phyloP scores from a whole-genome alignment of 352 stramenopile genomes.

The Globisporangium spinosum region DNA sequence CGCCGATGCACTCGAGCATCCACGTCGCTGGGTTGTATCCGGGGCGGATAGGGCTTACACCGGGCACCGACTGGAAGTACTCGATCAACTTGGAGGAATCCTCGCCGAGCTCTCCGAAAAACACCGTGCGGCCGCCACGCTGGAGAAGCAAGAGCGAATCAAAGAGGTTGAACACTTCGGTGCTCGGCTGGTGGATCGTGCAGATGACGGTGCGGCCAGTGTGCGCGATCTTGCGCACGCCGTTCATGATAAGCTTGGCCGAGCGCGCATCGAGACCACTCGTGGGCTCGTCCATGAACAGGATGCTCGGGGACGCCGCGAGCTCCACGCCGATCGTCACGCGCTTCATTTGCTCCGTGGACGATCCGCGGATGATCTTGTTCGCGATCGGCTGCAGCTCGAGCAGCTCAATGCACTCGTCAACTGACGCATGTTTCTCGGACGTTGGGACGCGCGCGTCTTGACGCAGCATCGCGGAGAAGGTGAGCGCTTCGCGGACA shows the following conservation, averaged over 20 bases:
- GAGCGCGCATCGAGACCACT: conserved; percentile 84
- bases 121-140: conserved; percentile 45
- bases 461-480: conserved; percentile 83
- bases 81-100: conserved; percentile 44
- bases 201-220: conserved; percentile 81
- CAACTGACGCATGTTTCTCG: conserved; percentile 44
- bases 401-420: conserved; percentile 54
- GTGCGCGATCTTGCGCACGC: conserved; percentile 83
- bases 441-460: conserved; percentile 23
- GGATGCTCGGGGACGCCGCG: conserved; percentile 71
- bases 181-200: conserved; percentile 91
- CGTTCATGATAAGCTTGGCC: conserved; percentile 85
- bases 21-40: conserved; percentile 42
- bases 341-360: conserved; percentile 60
- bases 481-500: conserved; percentile 86
- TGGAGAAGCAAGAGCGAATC: conserved; percentile 81
- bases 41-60: conserved; percentile 48
- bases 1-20: conserved; percentile 25
- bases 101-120: conserved; percentile 51
- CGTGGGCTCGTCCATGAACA: conserved; percentile 90
- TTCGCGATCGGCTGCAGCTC: conserved; percentile 46
- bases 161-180: conserved; percentile 88
- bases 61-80: conserved; percentile 45
- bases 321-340: conserved; percentile 89
- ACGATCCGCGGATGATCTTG: conserved; percentile 53